Evolutionary conservation across 148 eudicot genomes (phyloP), one percentile per base, ranked within the genome.

Genomic region (Camellia sinensis): DNA sequence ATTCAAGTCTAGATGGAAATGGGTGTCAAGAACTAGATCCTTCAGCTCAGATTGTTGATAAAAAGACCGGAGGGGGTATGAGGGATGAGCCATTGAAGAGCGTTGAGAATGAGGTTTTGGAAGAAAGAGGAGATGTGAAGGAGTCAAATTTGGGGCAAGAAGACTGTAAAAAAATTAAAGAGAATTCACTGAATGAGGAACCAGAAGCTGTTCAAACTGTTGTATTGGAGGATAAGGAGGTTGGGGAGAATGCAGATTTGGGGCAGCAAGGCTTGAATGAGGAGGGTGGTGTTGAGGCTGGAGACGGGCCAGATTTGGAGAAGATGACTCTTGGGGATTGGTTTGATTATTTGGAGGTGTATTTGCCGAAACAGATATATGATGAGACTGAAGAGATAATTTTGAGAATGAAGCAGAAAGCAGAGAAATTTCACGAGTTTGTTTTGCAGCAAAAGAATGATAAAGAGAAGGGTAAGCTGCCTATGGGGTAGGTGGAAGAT

Each of bases 321-420:
- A 93, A 88, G 79, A 87, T 90, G 93, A 91, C 94, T 4, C 77
- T 95, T 4, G 94, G 89, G 45, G 92, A 91, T 50, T 93, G 94
- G 92, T 90, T 91, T 77, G 89, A 88, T 79, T 87, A 84, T 71
- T 78, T 91, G 87, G 90, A 90, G 73, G 87, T 78, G 74, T 84
- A 78, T 83, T 80, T 91, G 82, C 97, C 93, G 0, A 87, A 89
- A 70, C 85, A 88, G 56, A 92, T 95, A 64, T 48, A 77, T 76
- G 84, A 79, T 63, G 88, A 62, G 66, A 79, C 91, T n/a, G 93
- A 93, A 77, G 81, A 88, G 79, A 85, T 89, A 70, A 82, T 89
- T 81, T 82, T 80, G 7, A 87, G 80, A 59, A 87, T 93, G 97
- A 81, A 69, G 71, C 84, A 85, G 75, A 87, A 77, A 79, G 86